Conservation (phyloP, 805 yeast genomes). For the Kodamaea lidongshanica region DNA sequence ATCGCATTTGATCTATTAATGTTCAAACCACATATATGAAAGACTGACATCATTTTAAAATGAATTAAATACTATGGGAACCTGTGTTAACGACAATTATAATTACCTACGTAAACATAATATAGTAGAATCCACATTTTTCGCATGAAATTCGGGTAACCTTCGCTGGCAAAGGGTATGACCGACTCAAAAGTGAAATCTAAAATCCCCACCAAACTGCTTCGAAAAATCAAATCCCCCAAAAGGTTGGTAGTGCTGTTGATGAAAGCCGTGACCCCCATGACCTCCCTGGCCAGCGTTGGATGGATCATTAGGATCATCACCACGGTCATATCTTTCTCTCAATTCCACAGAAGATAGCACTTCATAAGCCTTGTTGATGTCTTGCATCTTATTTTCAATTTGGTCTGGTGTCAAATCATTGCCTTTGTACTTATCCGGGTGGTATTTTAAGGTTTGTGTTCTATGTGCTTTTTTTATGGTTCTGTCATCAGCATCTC, state of each 20-base stretch:
- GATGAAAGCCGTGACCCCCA: slow-evolving; percentile 4
- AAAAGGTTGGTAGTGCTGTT: slow-evolving; percentile 9
- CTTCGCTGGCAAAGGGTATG: no score
- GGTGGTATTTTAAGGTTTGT: slow-evolving; percentile 77
- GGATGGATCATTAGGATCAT: slow-evolving; percentile 49
- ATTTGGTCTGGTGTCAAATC: slow-evolving; percentile 62
- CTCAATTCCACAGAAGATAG: slow-evolving; percentile 61
- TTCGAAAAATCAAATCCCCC: slow-evolving; percentile 6
- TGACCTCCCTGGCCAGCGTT: slow-evolving; percentile 25
- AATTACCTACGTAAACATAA: no score
- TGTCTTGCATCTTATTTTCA: slow-evolving; percentile 82
- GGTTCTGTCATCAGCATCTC: slow-evolving; percentile 62
- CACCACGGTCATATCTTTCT: slow-evolving; percentile 60
- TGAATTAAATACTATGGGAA: no score
- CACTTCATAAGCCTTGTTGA: slow-evolving; percentile 88
- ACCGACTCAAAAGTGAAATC: no score
- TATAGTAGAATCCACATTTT: no score
- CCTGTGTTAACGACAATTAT: no score
- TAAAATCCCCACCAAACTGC: slow-evolving; percentile 6
- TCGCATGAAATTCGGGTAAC: no score
- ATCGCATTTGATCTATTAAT: no score
- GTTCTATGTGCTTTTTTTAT: slow-evolving; percentile 78
- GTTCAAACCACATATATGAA: no score
- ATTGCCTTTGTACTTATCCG: slow-evolving; percentile 76
- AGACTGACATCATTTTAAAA: no score